phyloP scores from a whole-genome alignment of 148 eudicot genomes.

The Talinum fruticosum region DNA sequence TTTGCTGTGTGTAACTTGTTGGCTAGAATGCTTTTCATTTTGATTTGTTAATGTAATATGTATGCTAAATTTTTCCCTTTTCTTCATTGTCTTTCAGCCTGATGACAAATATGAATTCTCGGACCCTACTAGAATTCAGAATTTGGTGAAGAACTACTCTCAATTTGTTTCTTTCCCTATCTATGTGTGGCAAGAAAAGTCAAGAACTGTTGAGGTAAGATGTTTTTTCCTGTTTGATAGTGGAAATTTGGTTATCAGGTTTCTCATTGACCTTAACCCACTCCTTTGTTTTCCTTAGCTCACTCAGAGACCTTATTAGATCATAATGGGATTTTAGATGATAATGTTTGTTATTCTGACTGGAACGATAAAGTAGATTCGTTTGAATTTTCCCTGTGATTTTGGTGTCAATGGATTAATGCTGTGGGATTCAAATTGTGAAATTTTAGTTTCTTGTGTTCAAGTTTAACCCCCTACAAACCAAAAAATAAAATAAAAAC shows the following conservation, averaged over 20 bases:
- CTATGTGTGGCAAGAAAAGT: constrained; percentile 94
- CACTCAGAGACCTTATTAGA: background rate
- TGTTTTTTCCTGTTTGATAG: constrained; percentile 6
- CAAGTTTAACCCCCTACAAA: no score
- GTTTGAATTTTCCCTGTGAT: no score
- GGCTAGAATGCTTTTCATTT: background rate
- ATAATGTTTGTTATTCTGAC: no score
- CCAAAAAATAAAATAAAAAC: no score
- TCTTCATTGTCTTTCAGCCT: constrained; percentile 44
- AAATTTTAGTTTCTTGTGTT: no score
- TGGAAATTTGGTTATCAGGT: background rate
- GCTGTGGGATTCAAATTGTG: no score
- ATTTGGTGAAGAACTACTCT: constrained; percentile 90
- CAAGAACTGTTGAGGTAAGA: constrained; percentile 85
- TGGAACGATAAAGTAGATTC: no score
- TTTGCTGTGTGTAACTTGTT: background rate
- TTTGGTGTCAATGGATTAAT: no score
- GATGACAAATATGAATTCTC: constrained; percentile 96
- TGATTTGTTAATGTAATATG: background rate
- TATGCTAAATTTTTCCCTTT: constrained; percentile 14
- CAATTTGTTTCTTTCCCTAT: constrained; percentile 84
- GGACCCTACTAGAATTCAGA: constrained; percentile 72
- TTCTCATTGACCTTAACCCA: no score
- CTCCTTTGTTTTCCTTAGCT: background rate
- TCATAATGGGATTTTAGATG: no score